Evolutionary conservation across 2,329 filamentous ascomycete species (phyloP).

Genomic region (Aspergillus luchuensis): DNA sequence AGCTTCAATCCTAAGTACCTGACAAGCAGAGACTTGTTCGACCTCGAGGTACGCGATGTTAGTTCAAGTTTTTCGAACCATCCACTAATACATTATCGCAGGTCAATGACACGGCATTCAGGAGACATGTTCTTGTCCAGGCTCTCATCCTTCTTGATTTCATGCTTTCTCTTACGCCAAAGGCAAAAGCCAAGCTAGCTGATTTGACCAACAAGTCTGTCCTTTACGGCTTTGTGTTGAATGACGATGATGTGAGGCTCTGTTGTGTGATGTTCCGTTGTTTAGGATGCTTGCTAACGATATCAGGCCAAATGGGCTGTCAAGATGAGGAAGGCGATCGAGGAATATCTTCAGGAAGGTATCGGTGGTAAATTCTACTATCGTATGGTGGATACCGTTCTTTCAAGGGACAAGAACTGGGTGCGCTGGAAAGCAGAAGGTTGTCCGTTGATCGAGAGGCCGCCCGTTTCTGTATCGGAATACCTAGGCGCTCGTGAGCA

Average conservation of each 20-base stretch:
- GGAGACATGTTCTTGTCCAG: constrained; percentile 92
- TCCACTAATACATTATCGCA: constrained; percentile 41
- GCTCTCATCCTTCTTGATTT: constrained; percentile 94
- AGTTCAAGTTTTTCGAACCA: constrained; percentile 4
- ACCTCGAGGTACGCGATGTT: constrained; percentile 70
- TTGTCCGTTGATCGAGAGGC: constrained; percentile 81
- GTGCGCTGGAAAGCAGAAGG: constrained; percentile 96
- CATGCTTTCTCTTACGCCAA: constrained; percentile 81
- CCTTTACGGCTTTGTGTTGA: constrained; percentile 76
- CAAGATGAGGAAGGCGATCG: constrained; percentile 75
- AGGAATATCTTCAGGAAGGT: constrained; percentile 78
- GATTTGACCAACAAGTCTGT: constrained; percentile 82
- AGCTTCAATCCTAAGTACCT: constrained; percentile 97
- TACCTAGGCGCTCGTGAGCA: constrained; percentile 70
- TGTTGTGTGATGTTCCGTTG: neutral
- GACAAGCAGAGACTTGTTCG: constrained; percentile 94
- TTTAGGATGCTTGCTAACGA: constrained; percentile 19
- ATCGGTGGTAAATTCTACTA: constrained; percentile 89
- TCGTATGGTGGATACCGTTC: constrained; percentile 93
- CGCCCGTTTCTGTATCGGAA: constrained; percentile 67
- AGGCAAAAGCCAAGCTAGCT: constrained; percentile 76
- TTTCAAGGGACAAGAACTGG: constrained; percentile 97
- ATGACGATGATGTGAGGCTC: constrained; percentile 73
- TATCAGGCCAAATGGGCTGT: constrained; percentile 77
- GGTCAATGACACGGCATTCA: constrained; percentile 92